Conservation (phyloP, 2,329 filamentous ascomycete genomes). For the Sarocladium kiliense region DNA sequence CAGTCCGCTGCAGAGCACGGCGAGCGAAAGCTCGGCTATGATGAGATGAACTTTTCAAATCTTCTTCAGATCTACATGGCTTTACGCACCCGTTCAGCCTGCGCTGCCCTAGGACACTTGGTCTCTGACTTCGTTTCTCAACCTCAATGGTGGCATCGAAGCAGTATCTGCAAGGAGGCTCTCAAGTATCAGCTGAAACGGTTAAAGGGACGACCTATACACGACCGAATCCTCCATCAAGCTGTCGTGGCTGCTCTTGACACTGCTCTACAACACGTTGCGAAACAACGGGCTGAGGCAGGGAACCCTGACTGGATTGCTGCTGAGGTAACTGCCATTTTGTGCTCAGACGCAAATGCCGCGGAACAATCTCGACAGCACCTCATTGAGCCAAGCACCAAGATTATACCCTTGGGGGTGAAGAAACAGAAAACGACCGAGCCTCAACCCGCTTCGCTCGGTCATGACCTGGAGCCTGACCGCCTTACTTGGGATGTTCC, state of each 20-base stretch:
- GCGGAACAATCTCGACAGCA: no score
- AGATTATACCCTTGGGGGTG: no score
- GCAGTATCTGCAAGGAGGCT: slow-evolving; percentile 30
- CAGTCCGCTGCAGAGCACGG: slow-evolving; percentile 32
- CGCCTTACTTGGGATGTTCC: no score
- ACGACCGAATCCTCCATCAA: neutral
- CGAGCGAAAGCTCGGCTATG: slow-evolving; percentile 29
- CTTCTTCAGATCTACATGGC: slow-evolving; percentile 18
- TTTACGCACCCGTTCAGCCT: slow-evolving; percentile 17
- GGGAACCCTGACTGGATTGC: slow-evolving; percentile 4
- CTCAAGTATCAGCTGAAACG: slow-evolving; percentile 20
- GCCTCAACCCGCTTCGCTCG: no score
- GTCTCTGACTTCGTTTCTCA: slow-evolving; percentile 24
- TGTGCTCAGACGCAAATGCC: neutral
- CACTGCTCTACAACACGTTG: neutral
- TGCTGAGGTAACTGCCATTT: neutral
- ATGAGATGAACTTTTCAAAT: slow-evolving; percentile 31
- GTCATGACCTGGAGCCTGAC: no score
- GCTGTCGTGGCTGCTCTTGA: neutral
- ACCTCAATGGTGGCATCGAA: slow-evolving; percentile 30
- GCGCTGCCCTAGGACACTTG: slow-evolving; percentile 25
- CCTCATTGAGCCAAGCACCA: no score
- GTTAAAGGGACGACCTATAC: neutral
- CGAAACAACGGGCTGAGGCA: neutral
- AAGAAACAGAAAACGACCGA: no score